Base-by-base conservation (phyloP, 2,329 filamentous ascomycete species). In the Knoxdaviesia capensis region DNA sequence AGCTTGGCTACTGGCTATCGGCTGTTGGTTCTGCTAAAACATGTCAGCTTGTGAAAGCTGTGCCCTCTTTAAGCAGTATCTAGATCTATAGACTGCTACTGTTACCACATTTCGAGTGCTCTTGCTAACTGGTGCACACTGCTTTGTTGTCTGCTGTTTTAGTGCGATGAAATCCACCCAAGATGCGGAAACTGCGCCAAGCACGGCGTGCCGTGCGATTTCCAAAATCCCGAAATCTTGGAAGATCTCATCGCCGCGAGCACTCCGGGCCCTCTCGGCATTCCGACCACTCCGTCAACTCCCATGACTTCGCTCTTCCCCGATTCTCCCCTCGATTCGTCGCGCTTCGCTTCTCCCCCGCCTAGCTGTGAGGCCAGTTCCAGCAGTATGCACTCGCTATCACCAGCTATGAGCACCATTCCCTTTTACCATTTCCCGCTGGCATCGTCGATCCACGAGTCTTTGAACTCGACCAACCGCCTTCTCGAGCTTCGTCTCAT, bases 121-220 rank as follows among this genome's bases (percentile, higher is more conserved):
- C 9, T 33, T 32, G 11, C 29, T 33, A 37, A 34, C 41, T 6
- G 6, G 28, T 29, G 10, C 11, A 7, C 34, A 29, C 33, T 36
- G 6, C 36, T 40, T 20, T 43, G 7, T 35, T 41, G 37, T 37
- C 32, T 33, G 31, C 32, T 7, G 10, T 41, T 50, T 7, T 47
- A 74, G 71, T 80, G 75, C 57, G 74, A 80, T 52, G 75, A 80
- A 55, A 59, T 73, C 7, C 74, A 78, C 51, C 75, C 75, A 6
- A 59, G 67, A 45, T 80, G 75, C 53, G 70, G 73, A 46, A 78
- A 79, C 56, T 80, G 75, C 58, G 58, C 66, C 43, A 80, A 78
- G 51, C 75, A 80, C 56, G 75, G 74, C 49, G 75, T 79, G 34
- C 54, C 62, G 33, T 80, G 75, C 57, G 75, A 80, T 54, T 80